Conservation (phyloP, 768 basidiomycete genomes). For the Dentipellis sp. region DNA sequence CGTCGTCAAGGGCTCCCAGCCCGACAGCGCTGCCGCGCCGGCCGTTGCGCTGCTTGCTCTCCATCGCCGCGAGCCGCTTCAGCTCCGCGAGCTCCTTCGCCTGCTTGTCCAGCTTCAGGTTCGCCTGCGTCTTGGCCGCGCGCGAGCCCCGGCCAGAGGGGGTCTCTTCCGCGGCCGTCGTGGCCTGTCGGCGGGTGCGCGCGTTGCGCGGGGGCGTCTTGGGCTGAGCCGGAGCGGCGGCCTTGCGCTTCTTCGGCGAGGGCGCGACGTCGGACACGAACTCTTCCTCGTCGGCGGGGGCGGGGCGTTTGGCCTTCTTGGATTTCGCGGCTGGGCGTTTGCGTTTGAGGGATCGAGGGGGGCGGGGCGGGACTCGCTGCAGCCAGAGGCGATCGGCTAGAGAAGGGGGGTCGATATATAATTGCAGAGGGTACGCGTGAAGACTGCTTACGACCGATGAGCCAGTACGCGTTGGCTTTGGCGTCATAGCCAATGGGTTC, state of each 20-base stretch:
- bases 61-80: conserved; percentile 37
- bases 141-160: conserved; percentile 38
- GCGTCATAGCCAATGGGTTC: conserved; percentile 82
- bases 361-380: conserved; percentile 57
- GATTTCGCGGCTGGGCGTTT: conserved; percentile 27
- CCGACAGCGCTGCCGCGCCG: not conserved
- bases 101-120: conserved; percentile 57
- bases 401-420: not conserved
- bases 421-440: not conserved
- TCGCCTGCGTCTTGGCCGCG: conserved; percentile 65
- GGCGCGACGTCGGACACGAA: conserved; percentile 16
- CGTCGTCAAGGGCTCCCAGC: not conserved
- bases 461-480: conserved; percentile 74
- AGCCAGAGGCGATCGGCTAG: conserved; percentile 80
- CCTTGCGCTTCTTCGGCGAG: conserved; percentile 17
- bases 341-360: conserved; percentile 31
- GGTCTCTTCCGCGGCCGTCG: conserved; percentile 1
- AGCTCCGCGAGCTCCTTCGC: conserved; percentile 59
- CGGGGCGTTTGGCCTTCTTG: conserved; percentile 16
- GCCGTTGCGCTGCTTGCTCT: conserved; percentile 12
- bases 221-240: not conserved
- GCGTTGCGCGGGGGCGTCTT: conserved; percentile 5
- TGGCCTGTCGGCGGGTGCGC: conserved; percentile 2
- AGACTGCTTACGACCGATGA: conserved; percentile 58
- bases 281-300: conserved; percentile 11